Base-by-base conservation (phyloP, 306 rosid genomes). In the Rosa multiflora region DNA sequence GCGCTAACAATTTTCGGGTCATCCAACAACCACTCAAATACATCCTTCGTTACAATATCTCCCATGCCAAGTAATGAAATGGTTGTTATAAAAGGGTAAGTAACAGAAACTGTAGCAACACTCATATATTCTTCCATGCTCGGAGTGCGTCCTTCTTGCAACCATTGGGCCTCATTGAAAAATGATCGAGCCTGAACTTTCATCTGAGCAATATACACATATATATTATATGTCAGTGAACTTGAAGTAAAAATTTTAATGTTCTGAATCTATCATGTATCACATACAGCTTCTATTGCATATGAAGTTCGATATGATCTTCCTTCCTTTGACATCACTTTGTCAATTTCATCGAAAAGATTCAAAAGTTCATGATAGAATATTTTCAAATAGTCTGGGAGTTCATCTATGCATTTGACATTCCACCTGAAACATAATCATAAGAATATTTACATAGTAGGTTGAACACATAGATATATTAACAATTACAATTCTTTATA, bases 121-220 rank as follows among this genome's bases (percentile, higher is more conserved):
- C 4, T 0, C 18, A 80, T 46, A 40, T 88, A 88, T 52, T 86
- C 87, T 1, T 84, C 84, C 5, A 59, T 48, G 14, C 78, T 84
- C 56, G 87, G 88, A 1, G 26, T 63, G 67, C 76, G 61, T 5
- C 51, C 73, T 4, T 44, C 46, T 18, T 86, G 49, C 15, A 74
- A 43, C 91, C 91, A 86, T 51, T 61, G 70, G 3, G 86, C 88
- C 23, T 83, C 88, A 1, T 67, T 44, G 39, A 79, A 71, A 59
- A 67, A 82, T 1, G 82, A 76, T 68, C 76, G 48, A 4, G 15
- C 81, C 10, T 12, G 6, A 4, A n/a, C 67, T 59, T 77, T 79
- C 20, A 85, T 53, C 83, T 83, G 3, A 29, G 32, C 1, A 29
- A 29, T 29, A 29, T 29, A 29, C 32, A 29, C 32, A 29, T 29